phyloP scores from a whole-genome alignment of 768 basidiomycete species.

The Tremella yokohamensis region DNA sequence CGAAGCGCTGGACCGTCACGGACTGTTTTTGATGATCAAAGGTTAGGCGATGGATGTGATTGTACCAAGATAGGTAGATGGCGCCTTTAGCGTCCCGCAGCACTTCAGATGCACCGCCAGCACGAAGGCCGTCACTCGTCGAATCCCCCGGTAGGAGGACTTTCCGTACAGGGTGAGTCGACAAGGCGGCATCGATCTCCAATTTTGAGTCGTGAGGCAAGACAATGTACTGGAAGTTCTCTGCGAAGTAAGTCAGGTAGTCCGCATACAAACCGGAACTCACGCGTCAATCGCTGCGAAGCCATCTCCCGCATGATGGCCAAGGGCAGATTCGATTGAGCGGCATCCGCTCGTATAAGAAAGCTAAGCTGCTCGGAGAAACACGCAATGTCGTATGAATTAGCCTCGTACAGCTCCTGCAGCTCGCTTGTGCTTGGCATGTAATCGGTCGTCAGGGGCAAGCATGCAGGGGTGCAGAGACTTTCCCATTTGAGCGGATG shows the following conservation, averaged over 20 bases:
- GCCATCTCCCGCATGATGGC: conserved; percentile 79
- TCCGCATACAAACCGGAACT: conserved; percentile 11
- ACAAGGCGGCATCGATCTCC: conserved; percentile 58
- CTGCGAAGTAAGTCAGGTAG: conserved; percentile 41
- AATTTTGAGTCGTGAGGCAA: conserved; percentile 48
- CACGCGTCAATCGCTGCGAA: conserved; percentile 66
- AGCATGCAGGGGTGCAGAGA: conserved; percentile 75
- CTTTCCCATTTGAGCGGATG: conserved; percentile 84
- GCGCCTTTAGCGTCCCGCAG: conserved; percentile 57
- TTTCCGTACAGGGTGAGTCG: conserved; percentile 13
- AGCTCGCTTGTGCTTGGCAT: conserved; percentile 69
- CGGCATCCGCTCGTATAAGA: conserved; percentile 63
- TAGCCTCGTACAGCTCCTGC: conserved; percentile 73
- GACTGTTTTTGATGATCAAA: conserved; percentile 73
- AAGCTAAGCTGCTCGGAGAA: conserved; percentile 81
- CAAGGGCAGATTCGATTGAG: conserved; percentile 42
- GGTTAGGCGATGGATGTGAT: conserved; percentile 88
- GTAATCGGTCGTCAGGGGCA: conserved; percentile 86
- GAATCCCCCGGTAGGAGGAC: conserved; percentile 46
- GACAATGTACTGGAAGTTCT: conserved; percentile 91
- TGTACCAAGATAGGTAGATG: conserved; percentile 88
- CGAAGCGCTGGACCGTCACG: conserved; percentile 81
- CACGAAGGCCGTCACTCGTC: conserved; percentile 59
- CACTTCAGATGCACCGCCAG: conserved; percentile 51
- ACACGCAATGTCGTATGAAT: conserved; percentile 83